Evolutionary conservation across 805 yeast species (phyloP), one percentile per base, ranked within the genome.

Genomic region (Monosporozyma aerobia): DNA sequence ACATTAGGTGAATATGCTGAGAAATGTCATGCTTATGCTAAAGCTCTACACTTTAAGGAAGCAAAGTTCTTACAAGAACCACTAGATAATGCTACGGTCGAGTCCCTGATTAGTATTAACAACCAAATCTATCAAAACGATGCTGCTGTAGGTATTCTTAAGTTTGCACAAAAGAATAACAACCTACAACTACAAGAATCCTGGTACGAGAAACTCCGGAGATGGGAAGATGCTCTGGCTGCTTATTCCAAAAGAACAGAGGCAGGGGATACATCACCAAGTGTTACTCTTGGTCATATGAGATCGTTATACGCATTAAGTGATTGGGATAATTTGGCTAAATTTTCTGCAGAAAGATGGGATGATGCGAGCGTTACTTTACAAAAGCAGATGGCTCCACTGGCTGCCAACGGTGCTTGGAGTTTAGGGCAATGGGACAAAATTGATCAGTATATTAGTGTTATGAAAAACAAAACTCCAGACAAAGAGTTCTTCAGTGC

Each of bases 401-500:
- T 92, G 50, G 97, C 97, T 0, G 97, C 97, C 0, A 96, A 97
- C 1, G 97, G 97, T 0, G 88, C 97, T 1, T 92, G 97, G 98
- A 97, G 98, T 16, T 73, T 94, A 48, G 92, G 94, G 2, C 92
- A 87, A 65, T 92, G 97, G 97, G 96, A 88, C 58, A 77, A 89
- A 61, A 90, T 92, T 94, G 96, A 88, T 61, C 79, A 85, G 3
- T 92, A 88, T 61, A 90, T 92, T 54, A 74, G 81, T 59, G 96
- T 86, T 1, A 90, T 92, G 96, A 87, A 89, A 60, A 73, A 79
- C 3, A 95, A 87, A 56, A 86, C 96, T 3, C 97, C 98, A 0
- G 97, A 90, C 64, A 82, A 90, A 53, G 90, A 96, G 1, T 92
- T 92, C 67, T 92, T 92, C 74, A 85, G 87, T 63, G 96, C 97